Base-by-base conservation (phyloP, 2,329 filamentous ascomycete species). In the Botryosphaeria dothidea region DNA sequence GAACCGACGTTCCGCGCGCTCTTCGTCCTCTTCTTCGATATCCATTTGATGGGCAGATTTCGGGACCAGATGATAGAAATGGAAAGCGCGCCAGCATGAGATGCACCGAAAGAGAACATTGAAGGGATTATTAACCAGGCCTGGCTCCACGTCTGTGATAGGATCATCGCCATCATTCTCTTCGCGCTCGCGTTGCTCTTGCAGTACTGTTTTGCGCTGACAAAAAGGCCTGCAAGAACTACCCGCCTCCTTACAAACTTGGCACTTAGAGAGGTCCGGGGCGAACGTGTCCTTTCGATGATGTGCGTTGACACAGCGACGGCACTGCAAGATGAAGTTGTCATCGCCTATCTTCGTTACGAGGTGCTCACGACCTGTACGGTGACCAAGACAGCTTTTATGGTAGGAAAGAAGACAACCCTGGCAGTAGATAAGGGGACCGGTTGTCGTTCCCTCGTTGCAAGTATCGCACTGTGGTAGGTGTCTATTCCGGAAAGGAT, bases 381-480 rank as follows among this genome's bases (percentile, higher is more conserved):
- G 87, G 56, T 84, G 82, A 1, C 94, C 93, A 29, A 99, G 83
- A 73, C 95, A 99, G 45, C 80, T 80, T 75, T 91, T 92, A 78
- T 99, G 95, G 70, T 92, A 97, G 0, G 91, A 85, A 54, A 89
- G 82, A 1, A 90, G 92, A 75, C 95, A 99, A 31, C 95, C 95
- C 78, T 99, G 96, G 70, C 95, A 99, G 72, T 90, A 89, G 36
- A 99, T 85, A 25, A 99, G 81, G 43, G 86, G 82, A 0, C 92
- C 92, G 72, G 88, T 90, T 65, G 82, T 84, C 1, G 79, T 75
- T 23, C 83, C 80, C 54, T 85, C 80, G 8, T 85, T 84, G 73
- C 95, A 99, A 2, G 87, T 84, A 69, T 92, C 89, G 75, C 95
- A 99, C 7, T 80, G 81, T 45, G 85, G 81, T 52, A 84, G 86